Base-by-base conservation (phyloP, 2,329 filamentous ascomycete genomes). In the Rhynchosporium secalis region DNA sequence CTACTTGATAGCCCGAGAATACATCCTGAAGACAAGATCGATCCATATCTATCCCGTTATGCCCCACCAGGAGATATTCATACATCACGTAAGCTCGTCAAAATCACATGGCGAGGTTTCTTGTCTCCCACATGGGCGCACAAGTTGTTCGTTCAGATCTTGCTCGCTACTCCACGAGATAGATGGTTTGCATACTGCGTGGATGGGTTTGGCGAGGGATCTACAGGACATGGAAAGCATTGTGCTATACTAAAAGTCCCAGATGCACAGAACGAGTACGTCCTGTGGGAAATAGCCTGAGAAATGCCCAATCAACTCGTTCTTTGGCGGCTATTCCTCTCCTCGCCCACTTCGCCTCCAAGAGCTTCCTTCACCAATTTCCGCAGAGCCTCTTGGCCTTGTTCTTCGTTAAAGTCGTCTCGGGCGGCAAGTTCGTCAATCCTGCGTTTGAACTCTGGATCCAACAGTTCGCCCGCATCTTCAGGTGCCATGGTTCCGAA, bases 381-480 rank as follows among this genome's bases (percentile, higher is more conserved):
- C 64, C 92, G 84, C 71, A 99, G 77, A 72, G 93, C 86, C 28
- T 83, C 83, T 76, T 99, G 95, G 3, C 90, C 91, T 63, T 89
- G 86, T 59, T 91, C 87, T 4, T 86, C 89, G 70, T 94, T 81
- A 71, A 97, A 96, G 72, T 98, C 92, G 29, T 89, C 87, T 46
- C 92, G 83, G 41, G 88, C 83, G 2, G 95, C 93, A 63, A 99
- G 78, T 76, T 96, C 90, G 72, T 98, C 92, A 72, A 99, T 98
- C 58, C 91, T 83, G 68, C 89, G 82, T 72, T 89, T 86, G 68
- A 99, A 91, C 68, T 93, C 92, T 1, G 91, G 86, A 73, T 98
- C 92, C 8, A 88, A 84, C 62, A 89, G 84, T 66, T 87, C 86
- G 45, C 81, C 81, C 1, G 80, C 81, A 6, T 84, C 83, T 12